A percentile compares a stretch with the other conserved stretches of the same genome.
phyloP scores from a whole-genome alignment of 2,329 filamentous ascomycete species.

The Zasmidium citrigriseum region DNA sequence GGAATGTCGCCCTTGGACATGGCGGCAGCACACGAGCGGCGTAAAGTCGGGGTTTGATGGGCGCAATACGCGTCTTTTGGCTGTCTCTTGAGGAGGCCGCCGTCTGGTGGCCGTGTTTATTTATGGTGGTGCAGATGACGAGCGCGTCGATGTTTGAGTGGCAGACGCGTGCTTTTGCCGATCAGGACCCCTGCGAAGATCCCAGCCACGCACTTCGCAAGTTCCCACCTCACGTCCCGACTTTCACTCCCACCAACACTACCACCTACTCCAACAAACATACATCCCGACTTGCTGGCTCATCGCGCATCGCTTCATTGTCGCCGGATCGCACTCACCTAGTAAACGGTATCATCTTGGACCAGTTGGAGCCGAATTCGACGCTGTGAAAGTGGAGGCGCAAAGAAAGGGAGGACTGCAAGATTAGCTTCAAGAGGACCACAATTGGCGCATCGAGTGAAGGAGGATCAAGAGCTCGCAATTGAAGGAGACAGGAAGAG shows the following conservation, averaged over 20 bases:
- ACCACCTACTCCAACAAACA: background rate
- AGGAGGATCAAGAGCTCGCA: background rate
- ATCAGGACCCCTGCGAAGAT: too few relatives aligned
- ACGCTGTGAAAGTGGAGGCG: background rate
- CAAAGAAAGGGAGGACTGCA: background rate
- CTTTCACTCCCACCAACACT: background rate
- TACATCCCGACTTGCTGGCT: background rate
- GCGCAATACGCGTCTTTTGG: conserved; percentile 21
- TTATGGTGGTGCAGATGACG: conserved; percentile 9
- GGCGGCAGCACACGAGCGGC: conserved; percentile 1
- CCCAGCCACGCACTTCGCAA: background rate
- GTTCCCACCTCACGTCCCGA: conserved; percentile 10
- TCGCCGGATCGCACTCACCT: background rate
- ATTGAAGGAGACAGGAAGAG: background rate
- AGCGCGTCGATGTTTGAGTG: background rate
- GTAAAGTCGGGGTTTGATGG: background rate
- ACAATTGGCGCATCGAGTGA: background rate
- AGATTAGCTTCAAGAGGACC: background rate
- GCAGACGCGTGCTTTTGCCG: background rate
- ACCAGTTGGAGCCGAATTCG: background rate
- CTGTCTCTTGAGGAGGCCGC: conserved; percentile 16
- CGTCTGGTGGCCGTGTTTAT: conserved; percentile 19
- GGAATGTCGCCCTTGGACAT: conserved; percentile 33
- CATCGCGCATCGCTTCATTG: conserved; percentile 4
- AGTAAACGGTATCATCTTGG: background rate